Evolutionary conservation across 164 flowering plant species (phyloP).

Genomic region (Annona squamosa): DNA sequence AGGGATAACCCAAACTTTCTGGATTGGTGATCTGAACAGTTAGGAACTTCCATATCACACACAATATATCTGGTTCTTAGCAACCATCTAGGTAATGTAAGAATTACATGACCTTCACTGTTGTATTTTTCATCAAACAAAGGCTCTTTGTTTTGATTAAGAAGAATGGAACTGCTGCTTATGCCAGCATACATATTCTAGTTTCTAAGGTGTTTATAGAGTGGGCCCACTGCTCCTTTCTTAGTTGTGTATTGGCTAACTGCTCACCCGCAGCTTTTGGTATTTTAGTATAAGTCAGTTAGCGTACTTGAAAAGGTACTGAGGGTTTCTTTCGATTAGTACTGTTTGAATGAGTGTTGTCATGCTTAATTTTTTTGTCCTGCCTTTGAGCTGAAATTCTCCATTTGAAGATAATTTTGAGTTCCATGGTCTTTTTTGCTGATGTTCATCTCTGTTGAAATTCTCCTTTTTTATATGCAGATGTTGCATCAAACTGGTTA

Average conservation of each 20-base stretch:
- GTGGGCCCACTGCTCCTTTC: neutral
- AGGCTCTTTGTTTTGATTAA: neutral
- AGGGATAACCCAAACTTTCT: no score
- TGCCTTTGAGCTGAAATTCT: neutral
- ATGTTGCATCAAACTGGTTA: slow-evolving; percentile 83
- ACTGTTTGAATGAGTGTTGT: neutral
- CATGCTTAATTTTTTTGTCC: neutral
- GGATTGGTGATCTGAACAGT: no score
- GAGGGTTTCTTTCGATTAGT: neutral
- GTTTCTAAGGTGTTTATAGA: neutral
- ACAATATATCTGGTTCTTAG: no score
- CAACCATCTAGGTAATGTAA: no score
- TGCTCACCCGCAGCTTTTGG: no score
- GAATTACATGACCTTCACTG: no score
- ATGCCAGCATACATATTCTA: neutral
- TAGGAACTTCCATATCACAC: no score
- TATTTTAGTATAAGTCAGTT: no score
- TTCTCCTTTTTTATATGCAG: slow-evolving; percentile 34
- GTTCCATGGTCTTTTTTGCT: neutral
- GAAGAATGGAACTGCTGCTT: neutral
- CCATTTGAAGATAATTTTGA: neutral
- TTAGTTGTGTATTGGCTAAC: neutral
- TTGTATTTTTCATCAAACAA: neutral
- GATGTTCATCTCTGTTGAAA: neutral
- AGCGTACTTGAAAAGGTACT: no score